These are phyloP conservation scores for Hypoxylon crocopeplum DNA, from an alignment of 495 filamentous ascomycete genomes.

Conservation along the genomic window DNA sequence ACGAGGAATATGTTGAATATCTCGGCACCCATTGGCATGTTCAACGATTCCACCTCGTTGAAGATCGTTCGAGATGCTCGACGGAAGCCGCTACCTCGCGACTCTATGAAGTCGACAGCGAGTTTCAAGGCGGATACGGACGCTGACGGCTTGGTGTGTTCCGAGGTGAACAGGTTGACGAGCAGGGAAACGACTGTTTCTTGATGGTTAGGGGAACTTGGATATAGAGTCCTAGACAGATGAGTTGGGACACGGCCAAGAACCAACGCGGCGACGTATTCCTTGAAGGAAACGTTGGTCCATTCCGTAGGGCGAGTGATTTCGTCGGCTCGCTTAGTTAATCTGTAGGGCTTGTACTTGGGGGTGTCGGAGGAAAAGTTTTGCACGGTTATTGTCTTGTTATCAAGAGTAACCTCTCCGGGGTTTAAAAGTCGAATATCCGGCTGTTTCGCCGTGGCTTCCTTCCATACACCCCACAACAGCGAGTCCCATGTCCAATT, in stretches of 20 bases:
- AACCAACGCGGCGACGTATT: conserved; percentile 44
- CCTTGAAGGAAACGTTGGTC: conserved; percentile 45
- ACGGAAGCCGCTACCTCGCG: conserved; percentile 18
- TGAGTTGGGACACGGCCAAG: conserved; percentile 33
- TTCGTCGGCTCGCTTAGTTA: conserved; percentile 38
- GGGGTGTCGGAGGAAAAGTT: background rate
- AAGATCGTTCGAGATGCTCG: conserved; percentile 32
- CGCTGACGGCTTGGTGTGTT: conserved; percentile 21
- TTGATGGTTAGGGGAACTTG: conserved; percentile 28
- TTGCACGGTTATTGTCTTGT: conserved; percentile 29
- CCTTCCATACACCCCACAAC: conserved; percentile 10
- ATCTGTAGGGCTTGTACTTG: conserved; percentile 22
- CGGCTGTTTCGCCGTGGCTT: background rate
- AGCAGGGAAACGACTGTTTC: conserved; percentile 40
- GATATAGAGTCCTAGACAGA: conserved; percentile 39
- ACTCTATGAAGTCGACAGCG: conserved; percentile 45
- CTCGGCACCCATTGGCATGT: conserved; percentile 41
- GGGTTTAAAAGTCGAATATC: conserved; percentile 13
- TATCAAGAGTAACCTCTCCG: conserved; percentile 10
- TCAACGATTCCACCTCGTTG: conserved; percentile 19
- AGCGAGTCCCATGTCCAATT: conserved; percentile 9
- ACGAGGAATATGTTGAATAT: conserved; percentile 45
- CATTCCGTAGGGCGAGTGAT: conserved; percentile 42
- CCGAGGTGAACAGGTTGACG: conserved; percentile 37
- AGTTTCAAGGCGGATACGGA: conserved; percentile 47